Conservation (phyloP, 2,329 filamentous ascomycete species). For the Ophiostoma himal-ulmi region DNA sequence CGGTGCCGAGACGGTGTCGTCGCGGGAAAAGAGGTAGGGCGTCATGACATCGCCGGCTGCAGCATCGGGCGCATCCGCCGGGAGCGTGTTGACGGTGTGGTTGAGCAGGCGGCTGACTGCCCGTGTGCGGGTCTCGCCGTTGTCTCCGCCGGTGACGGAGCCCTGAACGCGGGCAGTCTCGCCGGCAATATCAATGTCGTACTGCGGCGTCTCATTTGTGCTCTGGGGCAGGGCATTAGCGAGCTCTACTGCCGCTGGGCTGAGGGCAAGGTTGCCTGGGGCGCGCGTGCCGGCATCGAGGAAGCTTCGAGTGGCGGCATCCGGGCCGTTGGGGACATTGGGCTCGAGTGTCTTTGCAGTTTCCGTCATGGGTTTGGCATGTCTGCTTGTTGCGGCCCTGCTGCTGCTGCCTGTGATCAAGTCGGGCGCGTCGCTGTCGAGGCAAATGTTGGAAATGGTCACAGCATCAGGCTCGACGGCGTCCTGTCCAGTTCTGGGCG, state of each 20-base stretch:
- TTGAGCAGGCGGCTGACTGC: slow-evolving; percentile 63
- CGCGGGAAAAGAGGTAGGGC: slow-evolving; percentile 48
- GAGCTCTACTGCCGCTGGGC: background rate
- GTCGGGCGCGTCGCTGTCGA: background rate
- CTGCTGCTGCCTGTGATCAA: background rate
- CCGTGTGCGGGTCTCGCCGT: slow-evolving; percentile 50
- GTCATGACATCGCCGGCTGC: slow-evolving; percentile 53
- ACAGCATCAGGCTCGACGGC: background rate
- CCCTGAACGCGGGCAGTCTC: slow-evolving; percentile 60
- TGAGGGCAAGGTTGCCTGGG: background rate
- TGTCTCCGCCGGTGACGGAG: slow-evolving; percentile 41
- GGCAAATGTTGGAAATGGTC: background rate
- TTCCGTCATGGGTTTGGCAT: background rate
- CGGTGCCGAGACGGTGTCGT: slow-evolving; percentile 34
- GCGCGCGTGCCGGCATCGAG: slow-evolving; percentile 28
- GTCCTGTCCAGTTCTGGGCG: background rate
- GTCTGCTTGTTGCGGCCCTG: background rate
- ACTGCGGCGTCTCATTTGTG: slow-evolving; percentile 54
- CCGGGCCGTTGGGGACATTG: slow-evolving; percentile 25
- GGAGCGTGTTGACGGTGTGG: slow-evolving; percentile 49
- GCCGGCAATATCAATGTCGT: slow-evolving; percentile 54
- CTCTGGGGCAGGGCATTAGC: slow-evolving; percentile 45
- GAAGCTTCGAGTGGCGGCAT: slow-evolving; percentile 27
- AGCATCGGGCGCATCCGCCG: slow-evolving; percentile 49
- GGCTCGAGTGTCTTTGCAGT: slow-evolving; percentile 6